A percentile compares a stretch with the other conserved stretches of the same genome.
phyloP scores from a whole-genome alignment of 2,329 filamentous ascomycete species.

The Lecanicillium sp. region DNA sequence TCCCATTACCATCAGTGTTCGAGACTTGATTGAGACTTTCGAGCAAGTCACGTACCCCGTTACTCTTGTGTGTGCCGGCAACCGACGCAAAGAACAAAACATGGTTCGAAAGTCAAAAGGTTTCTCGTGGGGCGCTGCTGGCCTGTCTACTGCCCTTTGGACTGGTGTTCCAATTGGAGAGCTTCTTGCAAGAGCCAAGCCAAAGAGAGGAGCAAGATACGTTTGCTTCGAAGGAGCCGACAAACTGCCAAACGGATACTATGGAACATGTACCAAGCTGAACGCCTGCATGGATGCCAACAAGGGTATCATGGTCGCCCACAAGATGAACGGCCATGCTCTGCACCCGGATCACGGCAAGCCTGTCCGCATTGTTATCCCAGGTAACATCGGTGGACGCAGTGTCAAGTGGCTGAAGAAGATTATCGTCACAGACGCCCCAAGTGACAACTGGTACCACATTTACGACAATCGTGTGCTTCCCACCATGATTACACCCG shows the following conservation, averaged over 20 bases:
- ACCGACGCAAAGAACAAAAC: slow-evolving; percentile 89
- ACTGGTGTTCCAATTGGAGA: slow-evolving; percentile 73
- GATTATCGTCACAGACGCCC: slow-evolving; percentile 66
- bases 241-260: slow-evolving; percentile 78
- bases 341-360: slow-evolving; percentile 80
- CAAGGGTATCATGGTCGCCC: slow-evolving; percentile 75
- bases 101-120: slow-evolving; percentile 84
- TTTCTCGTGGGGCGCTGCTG: slow-evolving; percentile 88
- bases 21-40: slow-evolving; percentile 64
- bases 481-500: slow-evolving; percentile 77
- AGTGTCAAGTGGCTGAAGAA: slow-evolving; percentile 90
- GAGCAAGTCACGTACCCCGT: slow-evolving; percentile 79
- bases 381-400: slow-evolving; percentile 83
- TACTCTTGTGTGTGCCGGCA: slow-evolving; percentile 86
- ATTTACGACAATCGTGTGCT: slow-evolving; percentile 89
- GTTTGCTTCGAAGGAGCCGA: slow-evolving; percentile 91
- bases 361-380: slow-evolving; percentile 74
- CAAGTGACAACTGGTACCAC: slow-evolving; percentile 92
- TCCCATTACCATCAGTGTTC: slow-evolving; percentile 63
- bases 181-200: slow-evolving; percentile 59
- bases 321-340: slow-evolving; percentile 82
- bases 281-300: slow-evolving; percentile 83
- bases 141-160: slow-evolving; percentile 79
- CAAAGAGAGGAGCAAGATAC: slow-evolving; percentile 63
- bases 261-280: slow-evolving; percentile 80